These are phyloP conservation scores for Cladorrhinum sp. DNA, from an alignment of 2,329 filamentous ascomycete species.

Conservation along the genomic window DNA sequence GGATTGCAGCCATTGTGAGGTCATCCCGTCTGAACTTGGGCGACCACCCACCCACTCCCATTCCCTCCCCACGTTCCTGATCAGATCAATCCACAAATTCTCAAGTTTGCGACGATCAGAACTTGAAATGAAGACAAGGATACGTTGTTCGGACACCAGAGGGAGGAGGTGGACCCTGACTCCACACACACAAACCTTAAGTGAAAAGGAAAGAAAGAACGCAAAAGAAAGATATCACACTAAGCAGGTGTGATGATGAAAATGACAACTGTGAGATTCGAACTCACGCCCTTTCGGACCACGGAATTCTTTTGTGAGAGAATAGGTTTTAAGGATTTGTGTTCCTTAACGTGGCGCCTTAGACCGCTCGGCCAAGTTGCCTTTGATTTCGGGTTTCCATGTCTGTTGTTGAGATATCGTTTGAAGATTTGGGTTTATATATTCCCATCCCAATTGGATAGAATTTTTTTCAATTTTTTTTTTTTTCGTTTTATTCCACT, in stretches of 20 bases:
- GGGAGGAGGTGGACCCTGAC: no score
- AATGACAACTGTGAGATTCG: conserved; percentile 26
- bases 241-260: background rate
- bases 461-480: no score
- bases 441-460: no score
- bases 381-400: no score
- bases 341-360: conserved; percentile 22
- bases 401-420: no score
- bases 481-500: no score
- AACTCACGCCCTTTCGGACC: conserved; percentile 26
- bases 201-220: background rate
- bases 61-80: background rate
- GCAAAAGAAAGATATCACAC: background rate
- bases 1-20: background rate
- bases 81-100: no score
- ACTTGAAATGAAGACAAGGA: no score
- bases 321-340: conserved; percentile 12
- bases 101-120: no score
- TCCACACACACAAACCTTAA: background rate
- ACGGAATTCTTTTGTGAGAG: conserved; percentile 13
- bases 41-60: background rate
- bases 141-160: no score
- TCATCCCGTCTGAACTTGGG: background rate
- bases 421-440: no score
- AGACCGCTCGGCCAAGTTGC: conserved; percentile 19